These are phyloP conservation scores for Sphaerostilbella broomeana DNA, from an alignment of 2,329 filamentous ascomycete species.

Conservation along the genomic window DNA sequence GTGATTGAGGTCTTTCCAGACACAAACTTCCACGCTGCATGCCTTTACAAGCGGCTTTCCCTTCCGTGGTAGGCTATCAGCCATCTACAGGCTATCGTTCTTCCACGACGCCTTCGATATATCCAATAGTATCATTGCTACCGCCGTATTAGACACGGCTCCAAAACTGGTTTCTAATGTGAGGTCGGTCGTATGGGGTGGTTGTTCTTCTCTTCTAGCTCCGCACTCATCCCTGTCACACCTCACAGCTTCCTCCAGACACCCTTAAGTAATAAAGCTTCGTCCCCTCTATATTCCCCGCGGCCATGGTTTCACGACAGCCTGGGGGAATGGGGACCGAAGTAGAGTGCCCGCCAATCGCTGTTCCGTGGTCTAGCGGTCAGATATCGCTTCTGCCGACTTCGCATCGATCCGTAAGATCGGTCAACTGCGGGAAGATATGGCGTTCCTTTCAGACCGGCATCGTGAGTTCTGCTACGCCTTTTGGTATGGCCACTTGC, in stretches of 20 bases:
- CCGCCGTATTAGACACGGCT: no score
- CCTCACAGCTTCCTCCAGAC: no score
- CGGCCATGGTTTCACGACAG: not conserved
- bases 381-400: slow-evolving; percentile 1
- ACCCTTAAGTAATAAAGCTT: no score
- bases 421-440: not conserved
- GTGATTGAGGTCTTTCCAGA: not conserved
- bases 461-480: no score
- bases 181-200: no score
- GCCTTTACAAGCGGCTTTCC: not conserved
- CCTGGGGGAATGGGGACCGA: not conserved
- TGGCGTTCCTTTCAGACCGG: no score
- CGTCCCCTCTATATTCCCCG: not conserved
- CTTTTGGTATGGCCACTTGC: no score
- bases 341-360: not conserved
- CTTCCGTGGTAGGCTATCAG: not conserved
- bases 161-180: no score
- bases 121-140: no score
- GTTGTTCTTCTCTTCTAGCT: no score
- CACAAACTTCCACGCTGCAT: not conserved
- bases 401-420: not conserved
- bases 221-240: no score
- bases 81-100: not conserved
- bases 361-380: not conserved
- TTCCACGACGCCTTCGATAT: not conserved